A percentile compares a stretch with the other conserved stretches of the same genome.
Evolutionary conservation across 2,329 filamentous ascomycete species (phyloP).

Genomic region (Phyllosticta paracitricarpa): DNA sequence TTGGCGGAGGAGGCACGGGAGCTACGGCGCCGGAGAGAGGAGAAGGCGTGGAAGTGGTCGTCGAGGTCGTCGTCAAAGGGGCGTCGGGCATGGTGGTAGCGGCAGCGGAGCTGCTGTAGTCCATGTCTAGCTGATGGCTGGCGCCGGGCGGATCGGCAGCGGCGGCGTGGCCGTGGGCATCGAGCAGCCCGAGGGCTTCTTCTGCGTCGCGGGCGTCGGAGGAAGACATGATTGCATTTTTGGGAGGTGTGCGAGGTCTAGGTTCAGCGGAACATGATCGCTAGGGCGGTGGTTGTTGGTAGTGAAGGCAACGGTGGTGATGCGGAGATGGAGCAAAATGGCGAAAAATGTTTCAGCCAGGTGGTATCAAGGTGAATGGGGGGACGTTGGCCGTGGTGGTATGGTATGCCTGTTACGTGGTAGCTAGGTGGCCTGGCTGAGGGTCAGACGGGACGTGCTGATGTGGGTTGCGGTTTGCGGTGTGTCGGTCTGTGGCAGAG

Average conservation of each 20-base stretch:
- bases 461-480: background rate
- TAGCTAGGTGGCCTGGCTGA: background rate
- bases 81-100: background rate
- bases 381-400: no score
- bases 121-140: constrained; percentile 1
- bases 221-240: constrained; percentile 7
- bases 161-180: constrained; percentile 5
- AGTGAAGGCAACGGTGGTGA: background rate
- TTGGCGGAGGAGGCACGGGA: background rate
- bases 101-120: background rate
- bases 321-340: background rate
- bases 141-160: background rate
- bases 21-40: background rate
- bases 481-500: background rate
- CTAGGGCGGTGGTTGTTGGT: background rate
- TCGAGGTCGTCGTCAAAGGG: constrained; percentile 1
- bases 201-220: constrained; percentile 10
- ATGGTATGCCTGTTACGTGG: background rate
- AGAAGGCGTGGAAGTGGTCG: background rate
- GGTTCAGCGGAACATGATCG: background rate
- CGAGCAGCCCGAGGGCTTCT: constrained; percentile 8
- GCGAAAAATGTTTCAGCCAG: background rate
- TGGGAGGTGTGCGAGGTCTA: background rate
- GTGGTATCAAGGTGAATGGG: background rate
- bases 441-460: background rate